Evolutionary conservation across 2,329 filamentous ascomycete species (phyloP).

Genomic region (Triangularia verruculosa): DNA sequence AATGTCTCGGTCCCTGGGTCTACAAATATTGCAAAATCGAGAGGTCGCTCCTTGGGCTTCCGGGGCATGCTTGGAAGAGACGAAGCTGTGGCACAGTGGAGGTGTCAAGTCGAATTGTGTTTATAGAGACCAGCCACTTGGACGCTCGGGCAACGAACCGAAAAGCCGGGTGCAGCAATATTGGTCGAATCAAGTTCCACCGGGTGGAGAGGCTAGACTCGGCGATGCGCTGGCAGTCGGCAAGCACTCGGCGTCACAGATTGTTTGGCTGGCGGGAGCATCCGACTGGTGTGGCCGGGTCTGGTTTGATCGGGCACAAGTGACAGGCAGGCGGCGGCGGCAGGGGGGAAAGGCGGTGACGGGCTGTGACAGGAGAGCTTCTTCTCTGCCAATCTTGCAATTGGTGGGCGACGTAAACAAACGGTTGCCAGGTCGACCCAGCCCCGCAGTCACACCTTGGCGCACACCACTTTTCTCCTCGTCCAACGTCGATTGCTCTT

Average conservation of each 20-base stretch:
- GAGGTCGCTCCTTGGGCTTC: neutral
- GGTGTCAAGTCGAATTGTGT: constrained; percentile 16
- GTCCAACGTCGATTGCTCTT: neutral
- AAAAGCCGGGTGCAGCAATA: constrained; percentile 11
- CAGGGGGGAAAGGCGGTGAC: neutral
- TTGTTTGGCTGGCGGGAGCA: constrained; percentile 17
- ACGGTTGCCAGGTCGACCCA: constrained; percentile 5
- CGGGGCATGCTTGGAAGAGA: neutral
- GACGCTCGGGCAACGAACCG: constrained; percentile 22
- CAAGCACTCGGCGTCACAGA: constrained; percentile 10
- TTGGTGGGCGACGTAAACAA: constrained; percentile 8
- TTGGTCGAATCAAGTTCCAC: neutral
- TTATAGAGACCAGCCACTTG: constrained; percentile 7
- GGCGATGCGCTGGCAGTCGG: constrained; percentile 23
- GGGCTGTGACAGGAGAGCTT: constrained; percentile 6
- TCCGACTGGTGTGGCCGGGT: constrained; percentile 6
- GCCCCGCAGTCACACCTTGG: constrained; percentile 1
- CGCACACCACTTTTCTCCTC: neutral
- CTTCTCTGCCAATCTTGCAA: constrained; percentile 2
- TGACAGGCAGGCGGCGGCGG: neutral
- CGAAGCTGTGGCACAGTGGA: neutral
- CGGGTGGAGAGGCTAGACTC: constrained; percentile 17
- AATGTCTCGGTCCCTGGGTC: neutral
- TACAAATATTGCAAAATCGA: constrained; percentile 8
- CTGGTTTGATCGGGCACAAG: neutral